Conservation (phyloP, 768 basidiomycete genomes). For the Lentinula detonsa region DNA sequence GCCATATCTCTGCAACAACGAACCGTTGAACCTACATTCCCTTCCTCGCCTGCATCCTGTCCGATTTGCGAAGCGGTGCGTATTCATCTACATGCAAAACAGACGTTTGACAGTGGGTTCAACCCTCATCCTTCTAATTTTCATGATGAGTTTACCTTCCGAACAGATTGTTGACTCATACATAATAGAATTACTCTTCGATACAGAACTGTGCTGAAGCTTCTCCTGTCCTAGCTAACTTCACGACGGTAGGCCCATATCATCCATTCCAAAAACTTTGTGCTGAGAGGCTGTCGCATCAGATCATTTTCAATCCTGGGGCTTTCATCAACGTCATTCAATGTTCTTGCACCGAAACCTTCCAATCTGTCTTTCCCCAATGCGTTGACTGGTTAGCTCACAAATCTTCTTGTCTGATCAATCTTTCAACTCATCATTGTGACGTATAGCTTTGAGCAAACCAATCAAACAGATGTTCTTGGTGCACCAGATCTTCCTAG, state of each 20-base stretch:
- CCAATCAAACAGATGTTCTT: slow-evolving; percentile 46
- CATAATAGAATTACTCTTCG: slow-evolving; percentile 35
- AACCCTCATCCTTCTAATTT: neutral
- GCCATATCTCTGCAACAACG: neutral
- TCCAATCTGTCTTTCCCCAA: slow-evolving; percentile 49
- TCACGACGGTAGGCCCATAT: slow-evolving; percentile 36
- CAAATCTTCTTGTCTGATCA: neutral
- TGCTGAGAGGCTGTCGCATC: neutral
- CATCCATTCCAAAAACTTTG: neutral
- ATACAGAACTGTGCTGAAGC: slow-evolving; percentile 57
- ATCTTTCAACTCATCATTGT: neutral
- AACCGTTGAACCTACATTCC: slow-evolving; percentile 37
- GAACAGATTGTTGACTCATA: neutral
- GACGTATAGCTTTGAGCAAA: slow-evolving; percentile 42
- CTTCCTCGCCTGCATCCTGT: slow-evolving; percentile 50
- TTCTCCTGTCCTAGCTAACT: slow-evolving; percentile 50
- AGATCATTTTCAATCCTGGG: slow-evolving; percentile 63
- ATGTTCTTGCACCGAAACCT: slow-evolving; percentile 53
- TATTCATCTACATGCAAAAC: neutral
- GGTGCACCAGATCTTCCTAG: slow-evolving; percentile 39
- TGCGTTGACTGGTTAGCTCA: slow-evolving; percentile 59
- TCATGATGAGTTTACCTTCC: neutral
- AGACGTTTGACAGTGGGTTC: neutral
- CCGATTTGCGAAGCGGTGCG: slow-evolving; percentile 46
- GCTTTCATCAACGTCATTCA: slow-evolving; percentile 57